phyloP scores from a whole-genome alignment of 2,329 filamentous ascomycete genomes.

The Neoarthrinium moseri region DNA sequence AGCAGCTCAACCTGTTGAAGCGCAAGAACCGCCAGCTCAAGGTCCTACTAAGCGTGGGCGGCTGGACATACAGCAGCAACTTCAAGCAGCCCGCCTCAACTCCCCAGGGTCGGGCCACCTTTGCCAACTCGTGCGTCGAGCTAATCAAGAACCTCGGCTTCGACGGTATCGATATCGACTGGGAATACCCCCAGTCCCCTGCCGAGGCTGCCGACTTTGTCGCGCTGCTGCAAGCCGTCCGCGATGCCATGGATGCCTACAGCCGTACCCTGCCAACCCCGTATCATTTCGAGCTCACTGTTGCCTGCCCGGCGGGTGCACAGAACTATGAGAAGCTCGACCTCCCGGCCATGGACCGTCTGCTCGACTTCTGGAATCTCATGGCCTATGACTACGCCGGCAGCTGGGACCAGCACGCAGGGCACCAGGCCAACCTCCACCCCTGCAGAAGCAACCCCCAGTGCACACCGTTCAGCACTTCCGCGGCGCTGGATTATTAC shows the following conservation, averaged over 20 bases:
- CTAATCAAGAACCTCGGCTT: constrained; percentile 81
- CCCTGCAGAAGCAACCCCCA: constrained; percentile 53
- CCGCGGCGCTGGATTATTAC: constrained; percentile 71
- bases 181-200: constrained; percentile 62
- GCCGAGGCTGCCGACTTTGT: constrained; percentile 58
- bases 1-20: constrained; percentile 86
- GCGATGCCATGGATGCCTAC: constrained; percentile 59
- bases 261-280: constrained; percentile 38
- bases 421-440: constrained; percentile 80
- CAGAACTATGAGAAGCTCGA: constrained; percentile 63
- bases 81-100: constrained; percentile 76
- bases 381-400: constrained; percentile 92
- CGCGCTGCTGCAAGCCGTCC: constrained; percentile 55
- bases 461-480: constrained; percentile 76
- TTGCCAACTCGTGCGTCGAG: constrained; percentile 72
- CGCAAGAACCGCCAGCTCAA: constrained; percentile 79
- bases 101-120: constrained; percentile 63
- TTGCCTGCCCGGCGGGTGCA: constrained; percentile 62
- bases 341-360: constrained; percentile 61
- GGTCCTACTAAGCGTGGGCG: constrained; percentile 81
- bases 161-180: constrained; percentile 67
- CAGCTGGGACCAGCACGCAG: constrained; percentile 70
- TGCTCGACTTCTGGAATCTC: constrained; percentile 74
- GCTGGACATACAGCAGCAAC: constrained; percentile 89
- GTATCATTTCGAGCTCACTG: constrained; percentile 62